Evolutionary conservation across 2,329 filamentous ascomycete species (phyloP), one percentile per base, ranked within the genome.

Genomic region (Tolypocladium inflatum): DNA sequence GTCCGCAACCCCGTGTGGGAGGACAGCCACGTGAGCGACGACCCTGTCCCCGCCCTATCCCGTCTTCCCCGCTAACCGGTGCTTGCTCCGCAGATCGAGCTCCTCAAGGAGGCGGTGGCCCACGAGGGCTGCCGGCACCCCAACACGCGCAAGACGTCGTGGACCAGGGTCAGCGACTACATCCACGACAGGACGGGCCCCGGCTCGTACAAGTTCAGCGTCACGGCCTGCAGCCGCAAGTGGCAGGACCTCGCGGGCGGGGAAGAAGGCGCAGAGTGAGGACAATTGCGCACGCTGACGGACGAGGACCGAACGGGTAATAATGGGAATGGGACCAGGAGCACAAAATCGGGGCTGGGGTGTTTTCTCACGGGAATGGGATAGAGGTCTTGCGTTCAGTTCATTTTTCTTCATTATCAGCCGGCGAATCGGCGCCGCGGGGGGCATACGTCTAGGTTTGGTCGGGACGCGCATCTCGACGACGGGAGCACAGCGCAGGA

Each of bases 171-270:
- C 2, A 77, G 80, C 0, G 72, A 80, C 23, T 80, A 80, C 62
- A 85, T 87, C 43, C 63, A 65, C 17, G 61, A 71, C 0, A 68
- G 78, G 45, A 50, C 45, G 15, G 45, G 45, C 45, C 82, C 81
- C 1, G 82, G 81, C 2, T 79, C 79, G 3, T 86, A 86, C 66
- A 74, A 73, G 53, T 87, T 86, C 64, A 82, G 82, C 10, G 77
- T 80, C 62, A 77, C 80, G 13, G 84, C 83, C 0, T 84, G 82
- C 63, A 78, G 79, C 41, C 83, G 81, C 71, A 79, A 80, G 59
- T 86, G 80, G 78, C 75, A 81, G 58, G 73, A 78, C 57, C 67
- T 81, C 54, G 5, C 5, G 10, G 66, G 71, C 17, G 26, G 0
- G 2, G 8, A 50, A 26, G 3, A 50, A 2, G 13, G 19, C 1